Conservation (phyloP, 179 eudicot genomes). For the Pouteria campechiana region DNA sequence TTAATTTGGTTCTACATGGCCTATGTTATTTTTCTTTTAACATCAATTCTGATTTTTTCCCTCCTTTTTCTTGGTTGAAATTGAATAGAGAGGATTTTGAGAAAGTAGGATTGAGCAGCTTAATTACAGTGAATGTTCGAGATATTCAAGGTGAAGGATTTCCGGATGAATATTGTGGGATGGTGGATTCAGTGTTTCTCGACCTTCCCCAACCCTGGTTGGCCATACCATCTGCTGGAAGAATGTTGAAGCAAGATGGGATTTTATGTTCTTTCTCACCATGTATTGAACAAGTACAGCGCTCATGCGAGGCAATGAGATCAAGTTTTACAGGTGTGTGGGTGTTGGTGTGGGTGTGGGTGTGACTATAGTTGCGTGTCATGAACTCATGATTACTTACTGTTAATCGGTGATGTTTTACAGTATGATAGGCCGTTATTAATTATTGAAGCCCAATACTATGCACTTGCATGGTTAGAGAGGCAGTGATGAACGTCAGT, state of each 20-base stretch:
- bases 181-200: conserved; percentile 69
- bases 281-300: conserved; percentile 92
- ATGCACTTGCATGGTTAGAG: no score
- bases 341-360: neutral
- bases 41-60: neutral
- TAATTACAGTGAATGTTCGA: conserved; percentile 78
- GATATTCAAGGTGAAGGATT: conserved; percentile 95
- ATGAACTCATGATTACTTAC: no score
- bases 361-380: no score
- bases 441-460: no score
- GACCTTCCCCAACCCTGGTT: conserved; percentile 96
- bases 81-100: conserved; percentile 71
- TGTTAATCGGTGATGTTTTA: no score
- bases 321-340: conserved; percentile 52
- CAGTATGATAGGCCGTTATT: no score
- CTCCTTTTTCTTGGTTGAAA: neutral
- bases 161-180: conserved; percentile 56
- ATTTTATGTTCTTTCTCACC: conserved; percentile 93
- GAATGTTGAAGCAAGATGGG: conserved; percentile 82
- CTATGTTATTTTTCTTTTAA: no score
- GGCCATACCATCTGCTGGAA: conserved; percentile 76
- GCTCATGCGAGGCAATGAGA: conserved; percentile 62
- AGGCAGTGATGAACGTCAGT: no score
- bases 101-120: conserved; percentile 54
- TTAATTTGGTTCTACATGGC: no score